phyloP scores from a whole-genome alignment of 2,329 filamentous ascomycete species.

The Neurospora sp. region DNA sequence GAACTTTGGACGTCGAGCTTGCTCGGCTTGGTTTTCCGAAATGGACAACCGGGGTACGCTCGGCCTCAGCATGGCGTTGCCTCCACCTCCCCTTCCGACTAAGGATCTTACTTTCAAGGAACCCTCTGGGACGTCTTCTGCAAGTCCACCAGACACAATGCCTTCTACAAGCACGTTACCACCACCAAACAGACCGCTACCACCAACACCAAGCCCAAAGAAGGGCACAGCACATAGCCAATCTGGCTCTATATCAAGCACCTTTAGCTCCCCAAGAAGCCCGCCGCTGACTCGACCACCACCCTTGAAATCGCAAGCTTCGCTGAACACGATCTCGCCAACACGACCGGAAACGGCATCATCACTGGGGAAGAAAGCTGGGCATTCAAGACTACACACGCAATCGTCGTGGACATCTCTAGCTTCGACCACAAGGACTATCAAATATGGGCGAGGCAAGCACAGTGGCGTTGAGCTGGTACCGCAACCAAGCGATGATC shows the following conservation, averaged over 20 bases:
- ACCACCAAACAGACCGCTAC: slow-evolving; percentile 16
- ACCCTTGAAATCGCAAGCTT: slow-evolving; percentile 10
- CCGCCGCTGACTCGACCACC: slow-evolving; percentile 11
- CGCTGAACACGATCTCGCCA: slow-evolving; percentile 17
- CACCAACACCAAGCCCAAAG: slow-evolving; percentile 11
- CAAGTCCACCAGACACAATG: neutral
- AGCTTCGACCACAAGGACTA: slow-evolving; percentile 24
- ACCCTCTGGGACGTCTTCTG: neutral
- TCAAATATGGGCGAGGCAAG: slow-evolving; percentile 39
- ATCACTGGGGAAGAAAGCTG: slow-evolving; percentile 6
- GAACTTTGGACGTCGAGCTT: slow-evolving; percentile 7
- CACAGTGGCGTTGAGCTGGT: slow-evolving; percentile 35
- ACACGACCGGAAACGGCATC: slow-evolving; percentile 16
- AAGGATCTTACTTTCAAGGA: slow-evolving; percentile 9
- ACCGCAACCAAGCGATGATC: slow-evolving; percentile 46
- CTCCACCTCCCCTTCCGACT: slow-evolving; percentile 13
- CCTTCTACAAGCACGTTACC: slow-evolving; percentile 6
- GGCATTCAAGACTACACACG: slow-evolving; percentile 25
- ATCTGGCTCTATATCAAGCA: slow-evolving; percentile 4
- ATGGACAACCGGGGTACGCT: slow-evolving; percentile 1
- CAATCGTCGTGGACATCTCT: slow-evolving; percentile 26
- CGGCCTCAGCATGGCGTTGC: slow-evolving; percentile 9
- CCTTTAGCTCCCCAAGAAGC: slow-evolving; percentile 5
- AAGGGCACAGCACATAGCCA: neutral
- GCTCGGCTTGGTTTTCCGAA: neutral